Base-by-base conservation (phyloP, 1,139 yeast species). In the Candida pseudoviswanathii region DNA sequence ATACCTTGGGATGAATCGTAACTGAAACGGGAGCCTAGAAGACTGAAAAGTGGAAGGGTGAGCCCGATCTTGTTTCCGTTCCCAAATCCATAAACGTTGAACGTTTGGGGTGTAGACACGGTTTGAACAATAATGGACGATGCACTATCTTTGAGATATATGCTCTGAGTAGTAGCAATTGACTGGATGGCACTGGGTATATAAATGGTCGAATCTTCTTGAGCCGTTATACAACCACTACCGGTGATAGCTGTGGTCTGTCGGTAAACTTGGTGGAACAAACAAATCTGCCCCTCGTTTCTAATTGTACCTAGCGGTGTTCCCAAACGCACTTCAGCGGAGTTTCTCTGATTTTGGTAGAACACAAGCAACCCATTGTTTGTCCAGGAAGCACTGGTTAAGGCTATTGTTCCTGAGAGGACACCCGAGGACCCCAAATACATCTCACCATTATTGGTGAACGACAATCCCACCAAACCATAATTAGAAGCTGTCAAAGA, bases 21-120 rank as follows among this genome's bases (percentile, higher is more conserved):
- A 5, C 40, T 5, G 36, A 10, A 54, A 24, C 45, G 45, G 8
- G 22, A 5, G 59, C 46, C 22, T 43, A 22, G 24, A 56, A 38
- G 24, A 48, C 30, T 36, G 56, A 55, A 34, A 43, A 66, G 53
- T 5, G 66, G 53, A 29, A 56, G 26, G 41, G 51, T 56, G 21
- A 67, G 39, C 44, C 66, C 68, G 44, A 70, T 58, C 11, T 52
- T 49, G 47, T 70, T 70, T 4, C 70, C 67, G 48, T 57, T 58
- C 48, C 75, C 75, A 49, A 62, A 70, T 30, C 73, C 73, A 30
- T 62, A 62, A 26, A 70, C 72, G 2, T 52, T 61, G 51, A 59
- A 63, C 4, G 66, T 63, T 50, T 57, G 64, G 25, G 59, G 30
- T 6, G 49, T 9, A n/a, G 61, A 50, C 21, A 62, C 33, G 5